Base-by-base conservation (phyloP, 1,284 basidiomycete genomes). In the Uromyces viciae-fabae region DNA sequence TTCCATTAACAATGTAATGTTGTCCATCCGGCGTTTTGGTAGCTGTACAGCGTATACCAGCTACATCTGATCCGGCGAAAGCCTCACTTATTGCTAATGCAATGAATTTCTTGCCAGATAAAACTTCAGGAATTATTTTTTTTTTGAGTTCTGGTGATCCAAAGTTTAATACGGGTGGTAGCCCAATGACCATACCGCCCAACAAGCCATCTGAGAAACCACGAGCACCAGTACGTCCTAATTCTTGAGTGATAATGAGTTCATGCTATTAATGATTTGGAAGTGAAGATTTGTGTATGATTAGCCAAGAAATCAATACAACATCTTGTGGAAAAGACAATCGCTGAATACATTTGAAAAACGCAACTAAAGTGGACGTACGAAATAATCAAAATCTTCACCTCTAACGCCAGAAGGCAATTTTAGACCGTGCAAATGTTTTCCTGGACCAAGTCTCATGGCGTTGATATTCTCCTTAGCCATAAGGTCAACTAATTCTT, bases 31-130 rank as follows among this genome's bases (percentile, higher is more conserved):
- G 90, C 49, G 89, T 91, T 86, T 94, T 92, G 68, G 88, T 90
- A 11, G 95, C 95, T 3, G 90, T 92, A 11, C 93, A 94, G 85
- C 91, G 82, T 36, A 87, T 82, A 33, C 92, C 92, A 85, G 91
- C 90, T 33, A 98, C 94, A 85, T 96, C 94, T 82, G 92, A 94
- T 5, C 95, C 95, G 3, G 95, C 95, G 83, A 93, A 93, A 0
- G 95, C 94, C 86, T 93, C 92, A n/a, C 90, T 90, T 82, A 98
- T 92, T 42, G 95, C 95, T 75, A 98, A 88, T 83, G 91, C 87
- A 84, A 90, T 90, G 81, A 93, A 94, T 86, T 94, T 95, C 86
- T 92, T 92, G 28, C 91, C 94, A 14, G 89, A 87, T 60, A 98
- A 88, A 3, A 95, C 90, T 31, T 94, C 93, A 52, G 92, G 91